These are phyloP conservation scores for Colletotrichum graminicola DNA, from an alignment of 2,329 filamentous ascomycete genomes.

Conservation along the genomic window DNA sequence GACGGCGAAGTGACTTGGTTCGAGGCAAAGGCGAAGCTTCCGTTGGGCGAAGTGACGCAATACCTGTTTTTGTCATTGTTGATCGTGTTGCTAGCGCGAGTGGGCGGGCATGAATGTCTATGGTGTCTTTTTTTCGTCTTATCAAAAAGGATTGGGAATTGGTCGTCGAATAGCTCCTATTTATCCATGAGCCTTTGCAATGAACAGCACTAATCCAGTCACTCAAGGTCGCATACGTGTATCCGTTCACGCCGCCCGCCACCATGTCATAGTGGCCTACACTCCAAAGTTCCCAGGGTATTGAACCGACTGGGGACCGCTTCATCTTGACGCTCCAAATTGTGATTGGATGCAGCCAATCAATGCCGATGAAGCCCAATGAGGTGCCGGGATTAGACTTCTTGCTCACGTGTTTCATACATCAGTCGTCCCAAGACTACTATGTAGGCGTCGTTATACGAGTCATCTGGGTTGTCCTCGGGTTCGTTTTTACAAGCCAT, in stretches of 20 bases:
- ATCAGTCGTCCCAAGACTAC: slow-evolving; percentile 36
- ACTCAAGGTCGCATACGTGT: not conserved
- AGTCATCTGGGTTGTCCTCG: slow-evolving; percentile 18
- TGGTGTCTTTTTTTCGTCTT: not conserved
- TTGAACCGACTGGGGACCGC: not conserved
- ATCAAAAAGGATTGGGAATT: not conserved
- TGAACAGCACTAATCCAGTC: not conserved
- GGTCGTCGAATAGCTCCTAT: slow-evolving; percentile 23
- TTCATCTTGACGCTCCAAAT: slow-evolving; percentile 1
- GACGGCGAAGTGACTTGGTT: slow-evolving; percentile 19
- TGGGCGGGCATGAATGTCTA: not conserved
- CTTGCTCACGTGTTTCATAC: slow-evolving; percentile 39
- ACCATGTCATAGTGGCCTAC: slow-evolving; percentile 28
- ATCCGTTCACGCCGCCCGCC: not conserved
- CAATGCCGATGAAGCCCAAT: not conserved
- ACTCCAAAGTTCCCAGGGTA: slow-evolving; percentile 4
- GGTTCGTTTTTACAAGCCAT: slow-evolving; percentile 32
- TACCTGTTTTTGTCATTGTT: slow-evolving; percentile 26
- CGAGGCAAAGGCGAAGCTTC: slow-evolving; percentile 9
- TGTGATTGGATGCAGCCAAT: slow-evolving; percentile 16
- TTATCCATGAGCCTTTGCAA: slow-evolving; percentile 17
- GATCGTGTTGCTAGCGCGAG: not conserved
- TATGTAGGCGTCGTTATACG: slow-evolving; percentile 20
- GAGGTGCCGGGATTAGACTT: slow-evolving; percentile 16
- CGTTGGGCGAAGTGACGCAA: slow-evolving; percentile 9